Percentiles rank a stretch among this genome's conserved stretches.
These are phyloP conservation scores for Neltuma alba DNA, from an alignment of 306 rosid genomes.

Conservation along the genomic window DNA sequence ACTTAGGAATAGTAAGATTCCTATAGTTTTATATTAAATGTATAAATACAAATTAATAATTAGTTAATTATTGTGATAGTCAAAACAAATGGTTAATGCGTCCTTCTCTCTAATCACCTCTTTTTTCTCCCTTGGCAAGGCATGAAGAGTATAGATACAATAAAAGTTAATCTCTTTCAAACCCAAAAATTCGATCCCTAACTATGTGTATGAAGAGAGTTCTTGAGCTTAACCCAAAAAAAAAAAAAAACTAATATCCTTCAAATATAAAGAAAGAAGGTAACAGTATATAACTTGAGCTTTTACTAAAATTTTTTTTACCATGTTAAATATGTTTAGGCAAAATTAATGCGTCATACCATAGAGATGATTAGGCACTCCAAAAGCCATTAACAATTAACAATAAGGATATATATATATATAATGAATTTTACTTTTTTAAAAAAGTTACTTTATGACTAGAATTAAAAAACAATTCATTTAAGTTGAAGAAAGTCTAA, in stretches of 20 bases:
- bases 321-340: background rate
- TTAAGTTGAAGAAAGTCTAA: background rate
- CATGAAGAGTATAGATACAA: no score
- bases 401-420: background rate
- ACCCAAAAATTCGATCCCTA: no score
- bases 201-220: no score
- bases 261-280: no score
- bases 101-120: no score
- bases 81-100: no score
- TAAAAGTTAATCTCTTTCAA: no score
- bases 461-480: background rate
- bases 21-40: background rate
- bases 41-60: no score
- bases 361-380: background rate
- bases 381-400: background rate
- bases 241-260: no score
- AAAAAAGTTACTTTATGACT: background rate
- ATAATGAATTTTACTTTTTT: background rate
- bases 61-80: background rate
- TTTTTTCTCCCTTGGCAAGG: no score
- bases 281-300: background rate
- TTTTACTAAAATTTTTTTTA: background rate
- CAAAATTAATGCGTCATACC: background rate
- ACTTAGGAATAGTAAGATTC: background rate
- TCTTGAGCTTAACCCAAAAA: no score